Base-by-base conservation (phyloP, 306 rosid species). In the Castanospermum australe region DNA sequence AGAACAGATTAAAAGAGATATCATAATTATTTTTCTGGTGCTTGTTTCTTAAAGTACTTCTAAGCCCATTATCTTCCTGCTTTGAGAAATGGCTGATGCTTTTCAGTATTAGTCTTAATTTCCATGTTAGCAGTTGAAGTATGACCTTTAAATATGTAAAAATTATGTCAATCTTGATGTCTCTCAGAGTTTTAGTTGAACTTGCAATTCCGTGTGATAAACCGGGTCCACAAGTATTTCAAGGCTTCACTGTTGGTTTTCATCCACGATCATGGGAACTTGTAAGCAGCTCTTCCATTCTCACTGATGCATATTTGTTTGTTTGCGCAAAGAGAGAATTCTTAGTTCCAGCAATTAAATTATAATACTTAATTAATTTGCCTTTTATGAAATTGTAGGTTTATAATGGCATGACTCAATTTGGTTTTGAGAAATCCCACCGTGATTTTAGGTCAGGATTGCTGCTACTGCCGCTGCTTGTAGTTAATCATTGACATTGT, bases 231-330 rank as follows among this genome's bases (percentile, higher is more conserved):
- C 89, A 83, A 24, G 86, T 93, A 28, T 95, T 92, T 80, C 87
- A 83, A 89, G 99, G 99, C 65, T 91, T 90, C 85, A 93, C 97
- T 51, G 94, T 91, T 84, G 99, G 99, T 65, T 93, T 95, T 86
- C 98, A 95, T 86, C 99, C 98, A 2, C 85, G 98, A 57, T 85
- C 99, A 54, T 95, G 99, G 99, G 99, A 95, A 81, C 85, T 95
- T 83, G 99, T 95, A 85, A 87, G 96, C 79, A 75, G 66, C 57
- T 71, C 42, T 83, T 72, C 35, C 59, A 33, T 84, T 76, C 65
- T 30, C 52, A 6, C 54, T 55, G 63, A 71, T 41, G 52, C 52
- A 44, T 56, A 41, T 83, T n/a, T 57, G 32, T 72, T 66, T 73
- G 21, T 71, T 55, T 71, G 5, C 66, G 11, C 47, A 13, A 17